A percentile compares a stretch with the other conserved stretches of the same genome.
Conservation (phyloP, 2,329 filamentous ascomycete species). For the Cytospora mali region DNA sequence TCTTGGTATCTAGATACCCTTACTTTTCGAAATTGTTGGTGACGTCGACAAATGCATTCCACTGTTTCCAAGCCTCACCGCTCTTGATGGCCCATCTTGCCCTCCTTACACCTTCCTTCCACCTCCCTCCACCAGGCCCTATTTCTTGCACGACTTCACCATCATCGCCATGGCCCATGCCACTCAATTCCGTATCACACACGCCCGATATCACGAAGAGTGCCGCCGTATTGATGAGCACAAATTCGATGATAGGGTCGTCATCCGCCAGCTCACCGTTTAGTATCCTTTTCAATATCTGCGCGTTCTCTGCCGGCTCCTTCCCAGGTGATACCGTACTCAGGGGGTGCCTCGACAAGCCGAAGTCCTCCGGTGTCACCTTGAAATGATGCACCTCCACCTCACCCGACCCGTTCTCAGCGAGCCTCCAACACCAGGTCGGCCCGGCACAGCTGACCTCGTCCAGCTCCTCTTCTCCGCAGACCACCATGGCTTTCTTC, state of each 20-base stretch:
- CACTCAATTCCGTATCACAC: constrained; percentile 79
- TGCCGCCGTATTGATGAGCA: constrained; percentile 90
- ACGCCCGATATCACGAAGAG: constrained; percentile 84
- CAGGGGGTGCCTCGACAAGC: constrained; percentile 73
- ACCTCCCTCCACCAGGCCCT: constrained; percentile 82
- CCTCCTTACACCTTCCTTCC: constrained; percentile 91
- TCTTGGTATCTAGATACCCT: neutral
- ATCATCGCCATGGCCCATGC: constrained; percentile 80
- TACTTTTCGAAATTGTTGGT: constrained; percentile 58
- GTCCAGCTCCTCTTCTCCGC: constrained; percentile 91
- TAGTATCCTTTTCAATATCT: constrained; percentile 77
- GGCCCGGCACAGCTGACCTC: constrained; percentile 90
- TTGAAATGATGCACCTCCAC: constrained; percentile 74
- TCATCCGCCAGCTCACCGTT: constrained; percentile 71
- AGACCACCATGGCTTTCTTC: constrained; percentile 86
- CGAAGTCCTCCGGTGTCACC: constrained; percentile 84
- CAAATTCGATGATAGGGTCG: constrained; percentile 88
- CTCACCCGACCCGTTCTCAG: constrained; percentile 46
- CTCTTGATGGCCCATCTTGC: constrained; percentile 88
- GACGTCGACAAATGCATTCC: constrained; percentile 80
- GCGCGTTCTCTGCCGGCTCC: constrained; percentile 83
- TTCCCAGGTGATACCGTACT: constrained; percentile 81
- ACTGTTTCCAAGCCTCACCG: constrained; percentile 81
- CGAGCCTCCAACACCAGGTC: constrained; percentile 86
- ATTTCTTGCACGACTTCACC: constrained; percentile 78